Evolutionary conservation across 2,329 filamentous ascomycete species (phyloP), one percentile per base, ranked within the genome.

Genomic region (Diaporthe sp.): DNA sequence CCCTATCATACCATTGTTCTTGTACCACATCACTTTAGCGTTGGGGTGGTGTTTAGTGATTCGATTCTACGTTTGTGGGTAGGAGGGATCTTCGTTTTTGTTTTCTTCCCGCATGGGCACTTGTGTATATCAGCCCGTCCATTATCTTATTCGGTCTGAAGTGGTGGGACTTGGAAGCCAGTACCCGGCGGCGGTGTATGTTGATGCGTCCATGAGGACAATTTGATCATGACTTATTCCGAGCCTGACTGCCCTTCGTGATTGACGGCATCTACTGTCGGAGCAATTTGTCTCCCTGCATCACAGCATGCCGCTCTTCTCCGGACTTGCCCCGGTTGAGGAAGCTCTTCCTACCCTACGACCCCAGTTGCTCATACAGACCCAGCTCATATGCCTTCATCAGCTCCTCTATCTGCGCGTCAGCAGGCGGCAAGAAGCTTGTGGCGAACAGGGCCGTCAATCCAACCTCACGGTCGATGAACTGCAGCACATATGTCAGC

Each of bases 381-480:
- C 34, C 70, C 31, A 73, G 42, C 58, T 65, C 58, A 15, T 73
- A 73, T 25, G 15, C 39, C 44, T 73, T 42, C 44, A 62, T 73
- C 46, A 55, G 15, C 39, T 34, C 46, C 57, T 55, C 34, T 19
- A 73, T 9, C 46, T 73, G 70, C 58, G 46, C 34, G 22, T 65
- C 46, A 44, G 13, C 57, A 12, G 42, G 22, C 15, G 86, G 85
- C 7, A 82, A 77, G 2, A 87, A 81, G 67, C 83, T 84, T 57
- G 84, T 82, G 15, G 87, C 65, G 53, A 88, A 74, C 7, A 81
- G 82, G 0, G 79, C 86, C 1, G 82, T 86, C 59, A 88, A 82
- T 17, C 86, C 86, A 1, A 80, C 77, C 72, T 80, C 76, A 7
- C 78, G 81, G 71, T 83, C 82, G 19, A 83, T 77, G 78, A 81